Base-by-base conservation (phyloP, 108 stramenopile genomes). In the Pseudonitzschia delicatissima region DNA sequence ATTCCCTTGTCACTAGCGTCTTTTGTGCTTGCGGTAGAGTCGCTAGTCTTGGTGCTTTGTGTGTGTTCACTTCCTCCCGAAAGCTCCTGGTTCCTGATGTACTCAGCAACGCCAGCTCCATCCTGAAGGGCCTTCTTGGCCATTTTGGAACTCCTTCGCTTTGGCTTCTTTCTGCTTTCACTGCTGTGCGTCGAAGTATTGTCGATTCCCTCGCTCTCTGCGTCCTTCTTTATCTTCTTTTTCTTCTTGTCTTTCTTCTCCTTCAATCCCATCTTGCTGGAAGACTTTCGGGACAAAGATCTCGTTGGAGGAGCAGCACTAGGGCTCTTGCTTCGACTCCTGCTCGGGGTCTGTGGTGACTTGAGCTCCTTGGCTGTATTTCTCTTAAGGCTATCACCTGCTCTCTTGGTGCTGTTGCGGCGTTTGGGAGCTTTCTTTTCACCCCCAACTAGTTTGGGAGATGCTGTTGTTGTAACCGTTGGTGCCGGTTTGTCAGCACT, bases 241-340 rank as follows among this genome's bases (percentile, higher is more conserved):
- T 42, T 42, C 15, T 42, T 18, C n/a, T 31, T 18, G 1, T 31
- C n/a, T 13, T 11, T 28, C 33, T 18, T 28, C 39, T 63, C 26
- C 17, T 45, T 64, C 45, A 45, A 48, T 21, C 47, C 63, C 48
- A 47, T 45, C 11, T 64, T 48, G 42, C 44, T n/a, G 18, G 47
- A 1, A 15, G 45, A 5, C 15, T 42, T 15, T 11, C 15, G 13
- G 40, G 11, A 15, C 13, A 1, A 11, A 42, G 15, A 11, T 15
- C 13, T 15, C 11, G 40, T 42, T 42, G 40, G 40, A 11, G 40
- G 13, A 11, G 11, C 40, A 42, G 11, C 40, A 42, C 15, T 42
- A 42, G 40, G 11, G 13, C 15, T 42, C 40, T 42, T 42, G n/a
- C n/a, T n/a, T n/a, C n/a, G n/a, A n/a, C 15, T 42, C 15, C 40